Evolutionary conservation across 1,284 basidiomycete genomes (phyloP).

Genomic region (Exobasidium cylindrosporum): DNA sequence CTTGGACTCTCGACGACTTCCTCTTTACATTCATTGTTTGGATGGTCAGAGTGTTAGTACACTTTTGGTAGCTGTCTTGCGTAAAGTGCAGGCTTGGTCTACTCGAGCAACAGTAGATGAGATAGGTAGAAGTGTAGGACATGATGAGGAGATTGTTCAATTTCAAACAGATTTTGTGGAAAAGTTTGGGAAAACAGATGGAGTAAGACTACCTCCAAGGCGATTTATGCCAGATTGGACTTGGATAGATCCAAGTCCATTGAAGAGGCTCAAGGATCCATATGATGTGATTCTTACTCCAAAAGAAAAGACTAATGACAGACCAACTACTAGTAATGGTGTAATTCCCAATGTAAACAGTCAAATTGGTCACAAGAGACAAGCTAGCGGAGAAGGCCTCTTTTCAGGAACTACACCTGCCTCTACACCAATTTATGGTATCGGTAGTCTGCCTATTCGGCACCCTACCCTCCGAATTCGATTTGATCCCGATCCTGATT

Average conservation of each 20-base stretch:
- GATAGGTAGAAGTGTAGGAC: slow-evolving; percentile 19
- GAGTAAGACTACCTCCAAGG: slow-evolving; percentile 11
- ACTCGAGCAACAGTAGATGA: slow-evolving; percentile 33
- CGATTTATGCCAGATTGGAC: slow-evolving; percentile 9
- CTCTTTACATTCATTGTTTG: slow-evolving; percentile 51
- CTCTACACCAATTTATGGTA: slow-evolving; percentile 10
- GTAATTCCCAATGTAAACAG: neutral
- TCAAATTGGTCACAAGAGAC: neutral
- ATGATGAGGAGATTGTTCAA: slow-evolving; percentile 9
- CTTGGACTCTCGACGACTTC: slow-evolving; percentile 42
- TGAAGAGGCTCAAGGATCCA: slow-evolving; percentile 5
- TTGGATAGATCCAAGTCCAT: slow-evolving; percentile 7
- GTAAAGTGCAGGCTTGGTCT: slow-evolving; percentile 50
- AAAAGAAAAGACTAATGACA: neutral
- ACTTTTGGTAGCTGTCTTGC: slow-evolving; percentile 45
- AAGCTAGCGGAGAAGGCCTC: neutral
- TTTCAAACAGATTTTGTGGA: slow-evolving; percentile 26
- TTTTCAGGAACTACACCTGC: neutral
- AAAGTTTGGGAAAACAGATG: slow-evolving; percentile 48
- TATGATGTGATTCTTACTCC: slow-evolving; percentile 5
- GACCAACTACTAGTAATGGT: neutral
- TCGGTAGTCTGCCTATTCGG: slow-evolving; percentile 29
- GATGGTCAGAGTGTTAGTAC: slow-evolving; percentile 48
- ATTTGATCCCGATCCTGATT: slow-evolving; percentile 28
- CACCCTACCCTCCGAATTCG: slow-evolving; percentile 45